Evolutionary conservation across 768 basidiomycete species (phyloP).

Genomic region (Podaxis sp.): DNA sequence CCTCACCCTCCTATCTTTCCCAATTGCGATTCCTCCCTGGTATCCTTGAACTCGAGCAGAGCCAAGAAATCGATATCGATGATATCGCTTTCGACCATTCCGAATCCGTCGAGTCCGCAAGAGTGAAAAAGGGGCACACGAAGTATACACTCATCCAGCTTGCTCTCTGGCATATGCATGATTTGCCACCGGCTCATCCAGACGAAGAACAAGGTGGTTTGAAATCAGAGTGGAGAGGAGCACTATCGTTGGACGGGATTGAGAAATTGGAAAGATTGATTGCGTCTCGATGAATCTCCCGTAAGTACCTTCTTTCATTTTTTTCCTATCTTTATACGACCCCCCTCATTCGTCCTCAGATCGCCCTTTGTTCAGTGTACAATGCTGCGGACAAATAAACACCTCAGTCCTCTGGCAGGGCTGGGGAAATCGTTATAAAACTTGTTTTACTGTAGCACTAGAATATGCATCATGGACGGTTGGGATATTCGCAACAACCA

Average conservation of each 20-base stretch:
- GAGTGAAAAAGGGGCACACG: not conserved
- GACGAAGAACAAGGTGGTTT: not conserved
- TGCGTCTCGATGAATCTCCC: not conserved
- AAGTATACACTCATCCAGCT: not conserved
- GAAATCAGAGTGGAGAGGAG: conserved; percentile 6
- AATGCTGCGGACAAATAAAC: too few species aligned
- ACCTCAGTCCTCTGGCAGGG: too few species aligned
- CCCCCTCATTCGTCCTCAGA: too few species aligned
- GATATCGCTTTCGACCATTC: not conserved
- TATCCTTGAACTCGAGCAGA: not conserved
- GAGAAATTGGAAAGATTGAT: not conserved
- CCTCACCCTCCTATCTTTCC: not conserved
- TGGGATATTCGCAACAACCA: too few species aligned
- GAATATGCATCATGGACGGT: too few species aligned
- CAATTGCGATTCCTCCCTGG: not conserved
- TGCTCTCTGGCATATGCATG: conserved; percentile 8
- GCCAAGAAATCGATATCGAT: not conserved
- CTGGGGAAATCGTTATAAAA: too few species aligned
- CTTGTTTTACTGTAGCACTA: too few species aligned
- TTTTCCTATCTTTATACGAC: too few species aligned
- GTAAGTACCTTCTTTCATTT: not conserved
- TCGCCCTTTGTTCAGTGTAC: too few species aligned
- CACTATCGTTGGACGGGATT: conserved; percentile 1
- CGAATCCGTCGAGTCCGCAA: not conserved
- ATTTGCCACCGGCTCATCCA: not conserved